phyloP scores from a whole-genome alignment of 768 basidiomycete genomes.

The Lanmaoa rubissima region DNA sequence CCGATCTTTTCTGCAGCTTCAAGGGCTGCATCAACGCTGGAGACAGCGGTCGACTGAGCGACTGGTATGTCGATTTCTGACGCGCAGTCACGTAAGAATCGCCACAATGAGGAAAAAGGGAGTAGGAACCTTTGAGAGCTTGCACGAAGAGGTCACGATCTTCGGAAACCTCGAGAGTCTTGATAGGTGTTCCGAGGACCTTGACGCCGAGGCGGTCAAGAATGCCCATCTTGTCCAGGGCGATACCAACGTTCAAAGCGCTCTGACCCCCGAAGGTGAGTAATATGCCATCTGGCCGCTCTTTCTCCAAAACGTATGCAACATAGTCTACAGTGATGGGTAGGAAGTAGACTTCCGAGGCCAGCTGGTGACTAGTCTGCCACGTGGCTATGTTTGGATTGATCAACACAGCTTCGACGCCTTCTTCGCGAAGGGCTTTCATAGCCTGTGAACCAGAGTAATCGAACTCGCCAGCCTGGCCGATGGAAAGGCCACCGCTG shows the following conservation, averaged over 20 bases:
- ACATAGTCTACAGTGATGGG: slow-evolving; percentile 97
- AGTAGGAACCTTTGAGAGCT: slow-evolving; percentile 81
- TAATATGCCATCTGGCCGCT: slow-evolving; percentile 94
- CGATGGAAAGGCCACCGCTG: slow-evolving; percentile 93
- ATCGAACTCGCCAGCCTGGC: slow-evolving; percentile 99
- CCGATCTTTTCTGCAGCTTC: slow-evolving; percentile 89
- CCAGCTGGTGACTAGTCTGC: slow-evolving; percentile 98
- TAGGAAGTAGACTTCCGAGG: slow-evolving; percentile 95
- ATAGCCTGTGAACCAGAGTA: slow-evolving; percentile 99
- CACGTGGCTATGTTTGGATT: slow-evolving; percentile 99
- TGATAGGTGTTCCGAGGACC: slow-evolving; percentile 93
- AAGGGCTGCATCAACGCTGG: slow-evolving; percentile 90
- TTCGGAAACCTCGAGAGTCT: slow-evolving; percentile 94
- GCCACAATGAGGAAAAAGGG: background rate
- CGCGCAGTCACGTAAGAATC: slow-evolving; percentile 4
- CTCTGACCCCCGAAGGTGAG: slow-evolving; percentile 98
- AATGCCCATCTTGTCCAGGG: slow-evolving; percentile 94
- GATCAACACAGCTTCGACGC: slow-evolving; percentile 90
- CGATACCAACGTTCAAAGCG: slow-evolving; percentile 96
- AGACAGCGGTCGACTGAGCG: slow-evolving; percentile 94
- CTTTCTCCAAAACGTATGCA: slow-evolving; percentile 97
- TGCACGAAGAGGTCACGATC: slow-evolving; percentile 95
- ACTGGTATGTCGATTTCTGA: slow-evolving; percentile 97
- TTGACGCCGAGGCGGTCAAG: slow-evolving; percentile 89
- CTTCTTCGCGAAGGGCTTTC: slow-evolving; percentile 95